Evolutionary conservation across 2,329 filamentous ascomycete species (phyloP), one percentile per base, ranked within the genome.

Genomic region (Fusarium duplospermum): DNA sequence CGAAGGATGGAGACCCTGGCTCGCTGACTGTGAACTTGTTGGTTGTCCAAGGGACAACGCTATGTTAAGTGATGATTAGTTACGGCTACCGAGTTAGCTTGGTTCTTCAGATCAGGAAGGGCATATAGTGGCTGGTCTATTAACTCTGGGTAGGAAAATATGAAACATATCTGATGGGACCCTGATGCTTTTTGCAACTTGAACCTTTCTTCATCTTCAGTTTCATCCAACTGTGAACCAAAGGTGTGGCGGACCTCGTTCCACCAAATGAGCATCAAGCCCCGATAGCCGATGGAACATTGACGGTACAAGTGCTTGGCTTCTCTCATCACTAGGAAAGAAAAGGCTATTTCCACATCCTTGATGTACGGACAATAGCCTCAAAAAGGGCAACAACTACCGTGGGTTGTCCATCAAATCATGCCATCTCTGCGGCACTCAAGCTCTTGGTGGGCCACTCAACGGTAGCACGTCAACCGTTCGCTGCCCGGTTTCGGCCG

Each of bases 401-500:
- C 27, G 20, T 22, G n/a, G 35, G 35, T n/a, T 33, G 24, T 27
- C 52, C 22, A 20, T 22, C 11, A 38, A 22, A 63, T 63, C 47
- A 63, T 56, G 35, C 61, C 59, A 62, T 42, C 40, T 62, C 18
- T 50, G 42, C 40, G 59, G 59, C 59, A 62, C 36, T 62, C 24
- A 59, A 59, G 56, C 29, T 22, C 18, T 42, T 3, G 57, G 18
- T 16, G 62, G 47, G 40, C 40, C 67, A 67, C 40, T 64, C 40
- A 62, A 54, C 31, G 52, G 42, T 63, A 31, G 47, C 52, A 61
- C 62, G 42, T 60, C 40, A 62, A 64, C 20, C 38, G 33, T 45
- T 66, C n/a, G 7, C 16, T 54, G 54, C 64, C 47, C 76, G 69
- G 72, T 71, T 74, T 74, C 65, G 66, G 66, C 66, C 72, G 67